phyloP scores from a whole-genome alignment of 2,329 filamentous ascomycete species.

The Diaporthe amygdali region DNA sequence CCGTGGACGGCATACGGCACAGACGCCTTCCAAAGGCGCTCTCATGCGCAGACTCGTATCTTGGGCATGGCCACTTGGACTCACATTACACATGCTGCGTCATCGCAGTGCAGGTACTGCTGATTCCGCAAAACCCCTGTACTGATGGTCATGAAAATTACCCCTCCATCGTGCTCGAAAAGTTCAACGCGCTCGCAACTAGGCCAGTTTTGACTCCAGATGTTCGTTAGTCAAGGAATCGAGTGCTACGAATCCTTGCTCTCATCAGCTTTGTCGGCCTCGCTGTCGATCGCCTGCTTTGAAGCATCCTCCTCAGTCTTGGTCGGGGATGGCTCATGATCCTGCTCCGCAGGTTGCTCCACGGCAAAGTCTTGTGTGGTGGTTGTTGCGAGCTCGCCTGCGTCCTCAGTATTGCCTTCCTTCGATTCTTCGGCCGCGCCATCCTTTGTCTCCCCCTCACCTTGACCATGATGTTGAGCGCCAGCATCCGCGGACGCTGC shows the following conservation, averaged over 20 bases:
- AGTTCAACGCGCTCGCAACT: background rate
- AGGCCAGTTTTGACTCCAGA: background rate
- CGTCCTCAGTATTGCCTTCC: constrained; percentile 20
- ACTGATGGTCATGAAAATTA: background rate
- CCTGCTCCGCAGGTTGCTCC: constrained; percentile 24
- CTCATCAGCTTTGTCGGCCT: constrained; percentile 27
- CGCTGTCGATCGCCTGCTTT: background rate
- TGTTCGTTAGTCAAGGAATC: background rate
- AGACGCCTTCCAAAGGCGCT: background rate
- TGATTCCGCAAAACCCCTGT: background rate
- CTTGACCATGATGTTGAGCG: background rate
- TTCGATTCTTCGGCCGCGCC: background rate
- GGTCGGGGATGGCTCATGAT: constrained; percentile 22
- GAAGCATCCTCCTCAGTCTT: background rate
- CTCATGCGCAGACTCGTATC: background rate
- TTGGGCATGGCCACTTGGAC: background rate
- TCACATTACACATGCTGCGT: background rate
- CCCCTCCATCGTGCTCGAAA: background rate
- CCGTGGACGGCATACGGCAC: background rate
- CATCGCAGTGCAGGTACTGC: background rate
- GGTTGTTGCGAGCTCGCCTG: constrained; percentile 23
- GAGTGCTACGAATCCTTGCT: constrained; percentile 6
- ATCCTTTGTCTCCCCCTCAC: background rate
- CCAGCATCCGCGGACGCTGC: background rate
- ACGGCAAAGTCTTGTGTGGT: constrained; percentile 20